Conservation (phyloP, 306 rosid genomes). For the Comarum palustre region DNA sequence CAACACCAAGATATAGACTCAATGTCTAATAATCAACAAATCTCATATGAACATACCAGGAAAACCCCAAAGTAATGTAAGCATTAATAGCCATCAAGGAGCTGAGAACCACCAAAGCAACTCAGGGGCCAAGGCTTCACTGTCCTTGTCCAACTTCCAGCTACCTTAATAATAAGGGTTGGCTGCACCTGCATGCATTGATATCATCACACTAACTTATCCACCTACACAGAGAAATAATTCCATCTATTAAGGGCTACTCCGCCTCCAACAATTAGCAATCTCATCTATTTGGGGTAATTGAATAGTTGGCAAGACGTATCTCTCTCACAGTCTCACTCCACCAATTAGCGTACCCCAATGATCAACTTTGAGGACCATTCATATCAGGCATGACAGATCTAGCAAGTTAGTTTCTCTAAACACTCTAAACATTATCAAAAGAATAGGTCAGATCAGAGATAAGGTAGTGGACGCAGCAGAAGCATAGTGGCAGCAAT, state of each 20-base stretch:
- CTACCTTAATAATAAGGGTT: conserved; percentile 48
- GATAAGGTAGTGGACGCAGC: conserved; percentile 24
- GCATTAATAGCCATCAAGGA: conserved; percentile 28
- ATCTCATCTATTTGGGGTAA: conserved; percentile 30
- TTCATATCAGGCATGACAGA: conserved; percentile 22
- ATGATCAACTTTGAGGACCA: conserved; percentile 41
- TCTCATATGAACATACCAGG: neutral
- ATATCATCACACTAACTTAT: conserved; percentile 52
- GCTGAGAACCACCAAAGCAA: conserved; percentile 26
- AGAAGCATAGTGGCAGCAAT: conserved; percentile 21
- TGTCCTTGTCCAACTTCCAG: conserved; percentile 57
- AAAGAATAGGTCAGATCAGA: conserved; percentile 14
- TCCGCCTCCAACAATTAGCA: conserved; percentile 31
- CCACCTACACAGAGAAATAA: conserved; percentile 35
- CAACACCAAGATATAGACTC: neutral
- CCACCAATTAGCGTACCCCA: conserved; percentile 24
- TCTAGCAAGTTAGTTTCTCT: conserved; percentile 26
- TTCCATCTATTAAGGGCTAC: conserved; percentile 35
- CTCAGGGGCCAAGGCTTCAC: conserved; percentile 47
- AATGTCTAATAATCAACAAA: neutral
- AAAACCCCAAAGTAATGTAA: conserved; percentile 2
- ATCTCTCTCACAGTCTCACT: conserved; percentile 25
- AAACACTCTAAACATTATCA: conserved; percentile 4
- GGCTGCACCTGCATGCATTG: conserved; percentile 67
- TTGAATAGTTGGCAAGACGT: conserved; percentile 30